Evolutionary conservation across 2,329 filamentous ascomycete genomes (phyloP).

Genomic region (Hypoxylon sp.): DNA sequence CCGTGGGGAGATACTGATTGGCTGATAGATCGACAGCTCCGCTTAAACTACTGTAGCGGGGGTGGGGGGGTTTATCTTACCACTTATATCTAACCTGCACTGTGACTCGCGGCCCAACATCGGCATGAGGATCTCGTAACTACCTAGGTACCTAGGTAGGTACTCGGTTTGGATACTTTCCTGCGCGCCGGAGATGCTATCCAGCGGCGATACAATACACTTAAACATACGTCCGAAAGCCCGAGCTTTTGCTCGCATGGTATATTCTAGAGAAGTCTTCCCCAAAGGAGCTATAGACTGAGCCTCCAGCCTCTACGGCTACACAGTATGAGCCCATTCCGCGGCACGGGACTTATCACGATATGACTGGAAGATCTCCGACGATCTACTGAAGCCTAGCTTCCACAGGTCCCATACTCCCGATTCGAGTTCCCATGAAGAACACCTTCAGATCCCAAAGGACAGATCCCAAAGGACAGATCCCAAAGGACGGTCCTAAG

Average conservation of each 20-base stretch:
- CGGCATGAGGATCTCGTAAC: slow-evolving; percentile 40
- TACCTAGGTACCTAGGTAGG: slow-evolving; percentile 41
- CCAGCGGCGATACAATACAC: slow-evolving; percentile 43
- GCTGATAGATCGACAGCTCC: too few relatives aligned
- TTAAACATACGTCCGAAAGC: slow-evolving; percentile 41
- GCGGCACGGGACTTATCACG: slow-evolving; percentile 42
- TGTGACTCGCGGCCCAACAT: slow-evolving; percentile 38
- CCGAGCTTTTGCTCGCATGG: slow-evolving; percentile 39
- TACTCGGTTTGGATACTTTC: slow-evolving; percentile 43
- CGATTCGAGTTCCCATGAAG: slow-evolving; percentile 41
- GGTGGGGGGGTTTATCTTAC: too few relatives aligned
- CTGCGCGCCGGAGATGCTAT: slow-evolving; percentile 41
- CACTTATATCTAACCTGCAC: slow-evolving; percentile 38
- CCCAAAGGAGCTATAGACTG: slow-evolving; percentile 42
- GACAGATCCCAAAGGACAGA: slow-evolving; percentile 38
- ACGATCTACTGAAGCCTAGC: slow-evolving; percentile 44
- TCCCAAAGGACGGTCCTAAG: slow-evolving; percentile 42
- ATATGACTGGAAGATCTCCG: slow-evolving; percentile 41
- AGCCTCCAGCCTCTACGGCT: slow-evolving; percentile 41
- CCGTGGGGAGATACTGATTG: too few relatives aligned
- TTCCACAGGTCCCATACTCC: slow-evolving; percentile 43
- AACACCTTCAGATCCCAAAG: slow-evolving; percentile 39
- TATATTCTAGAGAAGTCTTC: slow-evolving; percentile 43
- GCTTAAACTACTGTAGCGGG: too few relatives aligned
- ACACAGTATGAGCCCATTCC: slow-evolving; percentile 43